Conservation (phyloP, 139 green algal genomes). For the Desmodesmus armatus region DNA sequence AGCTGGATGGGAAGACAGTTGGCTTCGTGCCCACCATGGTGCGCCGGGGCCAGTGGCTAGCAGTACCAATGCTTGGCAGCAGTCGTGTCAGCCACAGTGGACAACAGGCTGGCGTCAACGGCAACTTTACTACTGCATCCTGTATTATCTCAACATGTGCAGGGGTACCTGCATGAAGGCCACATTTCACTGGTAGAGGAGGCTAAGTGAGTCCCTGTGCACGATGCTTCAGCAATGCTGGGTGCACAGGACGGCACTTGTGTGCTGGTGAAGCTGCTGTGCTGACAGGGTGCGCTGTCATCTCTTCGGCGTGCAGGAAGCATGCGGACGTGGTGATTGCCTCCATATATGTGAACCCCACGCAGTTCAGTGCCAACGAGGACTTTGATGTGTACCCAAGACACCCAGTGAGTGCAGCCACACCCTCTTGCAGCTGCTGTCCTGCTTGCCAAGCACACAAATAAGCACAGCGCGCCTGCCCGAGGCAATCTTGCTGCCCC, state of each 20-base stretch:
- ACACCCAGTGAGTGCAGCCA: slow-evolving; percentile 69
- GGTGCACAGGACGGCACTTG: neutral
- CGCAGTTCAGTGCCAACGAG: slow-evolving; percentile 91
- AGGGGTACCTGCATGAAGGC: slow-evolving; percentile 95
- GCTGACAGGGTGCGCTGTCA: neutral
- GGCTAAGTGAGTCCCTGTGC: slow-evolving; percentile 63
- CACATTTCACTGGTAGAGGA: slow-evolving; percentile 90
- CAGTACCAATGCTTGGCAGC: too few species aligned
- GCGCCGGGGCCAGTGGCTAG: too few species aligned
- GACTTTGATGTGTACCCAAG: slow-evolving; percentile 97
- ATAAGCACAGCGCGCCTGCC: too few species aligned
- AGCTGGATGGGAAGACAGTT: slow-evolving; percentile 71
- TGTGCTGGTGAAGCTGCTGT: neutral
- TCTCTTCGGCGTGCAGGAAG: slow-evolving; percentile 62
- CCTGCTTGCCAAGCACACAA: too few species aligned
- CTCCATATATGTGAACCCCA: slow-evolving; percentile 98
- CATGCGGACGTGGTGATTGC: slow-evolving; percentile 88
- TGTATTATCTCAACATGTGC: too few species aligned
- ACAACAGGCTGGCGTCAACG: neutral
- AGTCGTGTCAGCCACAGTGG: neutral
- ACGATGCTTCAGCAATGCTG: neutral
- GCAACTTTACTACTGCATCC: neutral
- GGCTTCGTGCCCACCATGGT: slow-evolving; percentile 98
- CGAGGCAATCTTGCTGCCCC: too few species aligned
- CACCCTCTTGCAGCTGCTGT: too few species aligned